These are phyloP conservation scores for Lineolata rhizophorae DNA, from an alignment of 495 filamentous ascomycete genomes.

Conservation along the genomic window DNA sequence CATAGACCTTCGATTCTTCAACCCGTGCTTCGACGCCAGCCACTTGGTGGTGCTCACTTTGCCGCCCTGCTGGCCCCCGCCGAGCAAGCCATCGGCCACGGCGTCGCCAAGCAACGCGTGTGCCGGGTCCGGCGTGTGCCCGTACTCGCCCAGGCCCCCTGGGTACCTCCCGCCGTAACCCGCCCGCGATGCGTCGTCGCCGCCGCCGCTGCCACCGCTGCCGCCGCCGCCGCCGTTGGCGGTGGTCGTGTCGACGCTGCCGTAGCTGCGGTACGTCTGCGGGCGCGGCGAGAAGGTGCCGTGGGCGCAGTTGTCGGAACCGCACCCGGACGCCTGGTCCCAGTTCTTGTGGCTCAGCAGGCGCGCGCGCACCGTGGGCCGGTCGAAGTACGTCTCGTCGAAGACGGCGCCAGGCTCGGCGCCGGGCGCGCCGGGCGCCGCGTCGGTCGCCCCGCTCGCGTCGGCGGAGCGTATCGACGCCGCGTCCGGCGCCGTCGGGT, in stretches of 20 bases:
- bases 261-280: constrained; percentile 23
- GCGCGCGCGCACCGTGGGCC: constrained; percentile 6
- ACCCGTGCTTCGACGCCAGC: constrained; percentile 36
- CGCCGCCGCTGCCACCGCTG: too few relatives aligned
- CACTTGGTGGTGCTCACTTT: constrained; percentile 40
- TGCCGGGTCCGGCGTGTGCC: constrained; percentile 5
- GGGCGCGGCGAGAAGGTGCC: constrained; percentile 54
- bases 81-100: constrained; percentile 18
- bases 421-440: constrained; percentile 3
- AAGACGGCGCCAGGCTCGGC: constrained; percentile 2
- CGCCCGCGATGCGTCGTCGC: too few relatives aligned
- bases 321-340: constrained; percentile 17
- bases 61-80: constrained; percentile 23
- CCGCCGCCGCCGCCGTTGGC: constrained; percentile 12
- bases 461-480: too few relatives aligned
- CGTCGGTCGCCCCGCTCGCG: too few relatives aligned
- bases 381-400: constrained; percentile 3
- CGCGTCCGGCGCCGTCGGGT: constrained; percentile 6
- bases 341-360: constrained; percentile 12
- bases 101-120: constrained; percentile 19
- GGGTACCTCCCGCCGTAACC: too few relatives aligned
- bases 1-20: constrained; percentile 35
- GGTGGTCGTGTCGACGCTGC: constrained; percentile 19
- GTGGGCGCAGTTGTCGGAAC: constrained; percentile 34
- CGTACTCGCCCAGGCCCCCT: constrained; percentile 6